phyloP scores from a whole-genome alignment of 148 eudicot species.

The Dianthus caryophyllus region DNA sequence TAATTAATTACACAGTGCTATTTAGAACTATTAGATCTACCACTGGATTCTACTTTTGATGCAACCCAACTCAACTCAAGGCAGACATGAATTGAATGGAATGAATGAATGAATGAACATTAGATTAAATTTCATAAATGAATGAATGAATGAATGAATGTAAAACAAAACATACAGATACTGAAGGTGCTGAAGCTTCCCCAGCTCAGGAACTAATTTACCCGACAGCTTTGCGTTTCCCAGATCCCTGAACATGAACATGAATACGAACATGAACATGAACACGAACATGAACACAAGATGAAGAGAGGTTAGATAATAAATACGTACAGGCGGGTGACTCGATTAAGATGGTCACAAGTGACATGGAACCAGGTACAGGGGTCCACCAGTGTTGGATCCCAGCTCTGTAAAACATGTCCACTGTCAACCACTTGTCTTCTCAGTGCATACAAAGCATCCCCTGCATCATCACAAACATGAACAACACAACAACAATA shows the following conservation, averaged over 20 bases:
- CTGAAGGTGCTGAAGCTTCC: constrained; percentile 67
- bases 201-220: constrained; percentile 69
- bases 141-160: background rate
- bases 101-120: too few species aligned
- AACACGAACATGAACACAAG: background rate
- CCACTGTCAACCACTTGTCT: constrained; percentile 52
- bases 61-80: background rate
- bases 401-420: constrained; percentile 78
- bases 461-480: constrained; percentile 33
- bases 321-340: constrained; percentile 63
- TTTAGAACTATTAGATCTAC: background rate
- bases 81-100: background rate
- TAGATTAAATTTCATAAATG: background rate
- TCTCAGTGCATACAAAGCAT: constrained; percentile 68
- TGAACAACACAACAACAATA: background rate
- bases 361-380: constrained; percentile 96
- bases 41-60: background rate
- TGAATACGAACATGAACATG: background rate
- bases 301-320: background rate
- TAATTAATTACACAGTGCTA: too few species aligned
- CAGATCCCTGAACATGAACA: constrained; percentile 38
- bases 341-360: constrained; percentile 57
- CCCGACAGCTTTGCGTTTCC: constrained; percentile 84
- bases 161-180: constrained; percentile 49
- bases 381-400: constrained; percentile 88